Conservation (phyloP, 345 rosid genomes). For the Draba incana region DNA sequence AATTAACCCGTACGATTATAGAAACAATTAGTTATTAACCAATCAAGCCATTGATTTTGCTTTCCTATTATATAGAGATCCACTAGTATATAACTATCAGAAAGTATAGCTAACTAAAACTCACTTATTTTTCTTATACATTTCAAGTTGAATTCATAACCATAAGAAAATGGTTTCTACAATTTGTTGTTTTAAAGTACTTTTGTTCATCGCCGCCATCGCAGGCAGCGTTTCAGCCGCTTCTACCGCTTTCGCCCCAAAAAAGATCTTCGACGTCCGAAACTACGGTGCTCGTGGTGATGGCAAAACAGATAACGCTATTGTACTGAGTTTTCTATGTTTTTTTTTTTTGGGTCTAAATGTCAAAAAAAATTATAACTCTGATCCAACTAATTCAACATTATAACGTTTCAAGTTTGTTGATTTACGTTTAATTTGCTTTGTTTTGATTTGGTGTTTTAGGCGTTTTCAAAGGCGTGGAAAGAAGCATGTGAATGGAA, state of each 20-base stretch:
- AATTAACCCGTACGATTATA: background rate
- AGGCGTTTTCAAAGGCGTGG: conserved; percentile 44
- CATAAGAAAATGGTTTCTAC: conserved; percentile 12
- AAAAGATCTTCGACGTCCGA: conserved; percentile 36
- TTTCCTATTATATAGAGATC: background rate
- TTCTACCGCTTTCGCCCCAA: background rate
- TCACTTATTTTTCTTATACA: background rate
- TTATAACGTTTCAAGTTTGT: background rate
- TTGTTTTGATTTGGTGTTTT: background rate
- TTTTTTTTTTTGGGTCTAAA: too few relatives aligned
- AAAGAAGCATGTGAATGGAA: conserved; percentile 38
- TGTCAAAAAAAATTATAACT: background rate
- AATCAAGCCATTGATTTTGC: conserved; percentile 30
- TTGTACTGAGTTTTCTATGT: conserved; percentile 8
- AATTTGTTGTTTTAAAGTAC: background rate
- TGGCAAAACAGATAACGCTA: conserved; percentile 42
- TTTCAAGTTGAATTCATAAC: too few relatives aligned
- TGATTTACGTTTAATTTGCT: background rate
- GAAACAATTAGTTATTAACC: conserved; percentile 1
- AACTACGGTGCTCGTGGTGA: conserved; percentile 43
- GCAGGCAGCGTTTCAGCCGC: conserved; percentile 22
- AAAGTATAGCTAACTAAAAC: background rate
- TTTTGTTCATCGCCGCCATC: conserved; percentile 14
- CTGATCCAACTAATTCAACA: background rate
- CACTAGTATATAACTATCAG: conserved; percentile 21